Percentiles rank a stretch among this genome's conserved stretches.
Conservation (phyloP, 1,139 yeast species). For the Saccharomyces hybrid region DNA sequence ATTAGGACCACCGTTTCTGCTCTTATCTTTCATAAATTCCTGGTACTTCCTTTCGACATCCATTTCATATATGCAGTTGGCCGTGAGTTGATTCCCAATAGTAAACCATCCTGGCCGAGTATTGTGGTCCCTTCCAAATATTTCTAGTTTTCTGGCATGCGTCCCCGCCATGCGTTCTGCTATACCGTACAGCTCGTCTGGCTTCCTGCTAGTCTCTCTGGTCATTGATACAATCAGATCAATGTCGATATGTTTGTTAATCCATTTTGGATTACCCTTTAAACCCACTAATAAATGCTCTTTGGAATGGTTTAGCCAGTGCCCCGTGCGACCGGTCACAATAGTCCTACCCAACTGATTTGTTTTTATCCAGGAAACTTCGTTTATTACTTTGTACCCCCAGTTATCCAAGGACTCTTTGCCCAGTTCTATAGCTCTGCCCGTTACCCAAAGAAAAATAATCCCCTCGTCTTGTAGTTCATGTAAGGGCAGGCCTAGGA, state of each 20-base stretch:
- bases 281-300: constrained; percentile 82
- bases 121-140: constrained; percentile 83
- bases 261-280: constrained; percentile 76
- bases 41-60: constrained; percentile 38
- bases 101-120: constrained; percentile 88
- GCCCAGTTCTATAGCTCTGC: constrained; percentile 84
- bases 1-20: neutral
- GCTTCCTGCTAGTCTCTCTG: constrained; percentile 82
- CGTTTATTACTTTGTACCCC: constrained; percentile 77
- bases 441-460: constrained; percentile 86
- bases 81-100: constrained; percentile 63
- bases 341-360: constrained; percentile 83
- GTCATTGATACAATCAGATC: constrained; percentile 78
- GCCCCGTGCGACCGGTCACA: constrained; percentile 93
- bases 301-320: constrained; percentile 92
- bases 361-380: constrained; percentile 82
- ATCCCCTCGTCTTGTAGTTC: constrained; percentile 77
- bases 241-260: constrained; percentile 54
- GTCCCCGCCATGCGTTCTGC: constrained; percentile 76
- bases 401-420: constrained; percentile 65
- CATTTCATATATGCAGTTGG: constrained; percentile 40
- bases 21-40: constrained; percentile 4
- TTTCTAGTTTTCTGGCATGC: constrained; percentile 69
- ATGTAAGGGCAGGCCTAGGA: constrained; percentile 56
- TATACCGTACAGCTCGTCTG: constrained; percentile 81